These are phyloP conservation scores for Madurella fahalii DNA, from an alignment of 2,329 filamentous ascomycete species.

Conservation along the genomic window DNA sequence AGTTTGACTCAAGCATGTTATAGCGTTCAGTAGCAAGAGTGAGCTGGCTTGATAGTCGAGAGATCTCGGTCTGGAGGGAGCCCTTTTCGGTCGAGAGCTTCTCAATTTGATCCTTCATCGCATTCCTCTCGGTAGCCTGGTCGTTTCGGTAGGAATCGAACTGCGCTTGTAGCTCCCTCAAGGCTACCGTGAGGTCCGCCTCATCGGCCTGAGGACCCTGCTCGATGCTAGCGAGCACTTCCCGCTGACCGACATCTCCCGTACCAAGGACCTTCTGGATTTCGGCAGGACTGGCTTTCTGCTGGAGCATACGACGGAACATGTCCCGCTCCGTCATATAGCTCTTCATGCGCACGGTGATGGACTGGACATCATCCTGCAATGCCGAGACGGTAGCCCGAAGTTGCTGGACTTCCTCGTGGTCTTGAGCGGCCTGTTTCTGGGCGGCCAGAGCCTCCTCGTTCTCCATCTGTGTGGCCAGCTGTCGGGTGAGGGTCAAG, in stretches of 20 bases:
- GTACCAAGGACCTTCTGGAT: constrained; percentile 67
- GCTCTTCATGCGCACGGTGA: constrained; percentile 80
- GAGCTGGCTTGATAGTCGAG: constrained; percentile 74
- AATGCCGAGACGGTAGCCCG: constrained; percentile 38
- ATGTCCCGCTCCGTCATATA: constrained; percentile 96
- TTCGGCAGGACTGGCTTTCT: constrained; percentile 58
- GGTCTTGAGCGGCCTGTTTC: constrained; percentile 58
- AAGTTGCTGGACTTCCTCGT: constrained; percentile 64
- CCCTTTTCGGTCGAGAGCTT: constrained; percentile 77
- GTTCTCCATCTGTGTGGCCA: constrained; percentile 87
- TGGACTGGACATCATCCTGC: constrained; percentile 78
- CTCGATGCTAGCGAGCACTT: constrained; percentile 57
- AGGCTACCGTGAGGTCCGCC: constrained; percentile 67
- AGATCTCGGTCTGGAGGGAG: constrained; percentile 75
- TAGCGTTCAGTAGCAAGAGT: constrained; percentile 78
- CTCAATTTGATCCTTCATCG: constrained; percentile 81
- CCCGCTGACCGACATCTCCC: constrained; percentile 52
- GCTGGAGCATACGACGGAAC: constrained; percentile 90
- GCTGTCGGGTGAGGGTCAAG: constrained; percentile 73
- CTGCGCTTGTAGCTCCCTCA: constrained; percentile 84
- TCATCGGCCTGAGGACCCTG: constrained; percentile 53
- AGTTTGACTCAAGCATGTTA: constrained; percentile 86
- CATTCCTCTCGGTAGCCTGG: constrained; percentile 72
- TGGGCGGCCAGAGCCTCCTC: constrained; percentile 72
- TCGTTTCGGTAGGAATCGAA: constrained; percentile 89